Conservation (phyloP, 2,329 filamentous ascomycete genomes). For the Cladophialophora carrionii region DNA sequence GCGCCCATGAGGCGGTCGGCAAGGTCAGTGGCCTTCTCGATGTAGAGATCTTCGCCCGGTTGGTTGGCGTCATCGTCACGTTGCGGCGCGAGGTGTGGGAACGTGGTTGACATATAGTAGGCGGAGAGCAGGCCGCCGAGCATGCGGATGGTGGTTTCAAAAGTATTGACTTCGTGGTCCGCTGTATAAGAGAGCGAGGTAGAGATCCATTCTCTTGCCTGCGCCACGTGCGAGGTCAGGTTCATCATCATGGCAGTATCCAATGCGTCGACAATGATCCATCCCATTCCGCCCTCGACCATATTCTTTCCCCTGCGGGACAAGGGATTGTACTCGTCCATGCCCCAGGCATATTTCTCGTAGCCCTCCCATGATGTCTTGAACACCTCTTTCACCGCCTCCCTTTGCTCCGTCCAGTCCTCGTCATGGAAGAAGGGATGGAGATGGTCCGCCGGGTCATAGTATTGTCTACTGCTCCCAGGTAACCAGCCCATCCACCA, state of each 20-base stretch:
- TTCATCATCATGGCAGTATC: conserved; percentile 99
- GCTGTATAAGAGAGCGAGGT: conserved; percentile 75
- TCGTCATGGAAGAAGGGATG: conserved; percentile 30
- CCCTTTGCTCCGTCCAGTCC: conserved; percentile 77
- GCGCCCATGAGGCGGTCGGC: conserved; percentile 84
- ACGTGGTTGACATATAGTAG: conserved; percentile 87
- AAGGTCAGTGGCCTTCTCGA: conserved; percentile 93
- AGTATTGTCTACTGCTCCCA: conserved; percentile 21
- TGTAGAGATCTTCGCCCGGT: conserved; percentile 84
- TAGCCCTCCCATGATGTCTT: conserved; percentile 91
- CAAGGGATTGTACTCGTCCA: conserved; percentile 84
- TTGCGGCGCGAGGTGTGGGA: conserved; percentile 76
- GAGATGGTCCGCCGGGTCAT: conserved; percentile 27
- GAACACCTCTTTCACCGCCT: conserved; percentile 87
- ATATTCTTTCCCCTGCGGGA: conserved; percentile 80
- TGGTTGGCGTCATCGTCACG: conserved; percentile 70
- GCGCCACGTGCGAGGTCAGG: conserved; percentile 77
- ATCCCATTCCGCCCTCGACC: conserved; percentile 85
- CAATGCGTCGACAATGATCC: conserved; percentile 96
- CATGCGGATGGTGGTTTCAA: conserved; percentile 98
- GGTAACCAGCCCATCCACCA: conserved; percentile 71
- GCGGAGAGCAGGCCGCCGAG: conserved; percentile 88
- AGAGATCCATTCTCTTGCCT: conserved; percentile 87
- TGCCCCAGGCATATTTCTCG: conserved; percentile 91
- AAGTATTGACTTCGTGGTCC: conserved; percentile 93